phyloP scores from a whole-genome alignment of 2,329 filamentous ascomycete species.

The Tetracladium maxilliforme region DNA sequence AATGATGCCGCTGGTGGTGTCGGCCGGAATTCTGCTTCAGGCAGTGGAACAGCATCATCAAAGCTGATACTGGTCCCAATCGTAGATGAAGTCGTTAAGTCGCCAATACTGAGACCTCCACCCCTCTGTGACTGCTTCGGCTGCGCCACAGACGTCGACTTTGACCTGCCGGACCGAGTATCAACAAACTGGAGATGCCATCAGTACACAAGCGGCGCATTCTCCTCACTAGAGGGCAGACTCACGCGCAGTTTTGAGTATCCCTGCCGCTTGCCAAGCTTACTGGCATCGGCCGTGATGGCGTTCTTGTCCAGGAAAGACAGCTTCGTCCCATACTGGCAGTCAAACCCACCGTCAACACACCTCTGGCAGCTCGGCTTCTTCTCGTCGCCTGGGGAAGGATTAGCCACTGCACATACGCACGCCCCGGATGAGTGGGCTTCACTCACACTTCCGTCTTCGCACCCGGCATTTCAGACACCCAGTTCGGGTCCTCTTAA shows the following conservation, averaged over 20 bases:
- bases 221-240: background rate
- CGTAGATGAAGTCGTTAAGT: too few species aligned
- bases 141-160: background rate
- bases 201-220: background rate
- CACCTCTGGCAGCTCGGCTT: conserved; percentile 34
- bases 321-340: conserved; percentile 29
- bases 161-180: background rate
- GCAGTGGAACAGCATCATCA: too few species aligned
- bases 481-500: too few species aligned
- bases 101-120: background rate
- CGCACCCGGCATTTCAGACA: conserved; percentile 32
- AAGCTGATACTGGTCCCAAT: too few species aligned
- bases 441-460: conserved; percentile 28
- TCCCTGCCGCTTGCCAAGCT: background rate
- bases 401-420: background rate
- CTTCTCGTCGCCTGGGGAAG: conserved; percentile 29
- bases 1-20: too few species aligned
- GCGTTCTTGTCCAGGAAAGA: conserved; percentile 33
- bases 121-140: background rate
- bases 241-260: background rate
- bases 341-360: conserved; percentile 26
- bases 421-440: conserved; percentile 1
- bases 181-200: conserved; percentile 1
- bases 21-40: too few species aligned
- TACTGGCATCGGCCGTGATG: conserved; percentile 16